Evolutionary conservation across 2,329 filamentous ascomycete genomes (phyloP).

Genomic region (Akanthomyces dipterigenus): DNA sequence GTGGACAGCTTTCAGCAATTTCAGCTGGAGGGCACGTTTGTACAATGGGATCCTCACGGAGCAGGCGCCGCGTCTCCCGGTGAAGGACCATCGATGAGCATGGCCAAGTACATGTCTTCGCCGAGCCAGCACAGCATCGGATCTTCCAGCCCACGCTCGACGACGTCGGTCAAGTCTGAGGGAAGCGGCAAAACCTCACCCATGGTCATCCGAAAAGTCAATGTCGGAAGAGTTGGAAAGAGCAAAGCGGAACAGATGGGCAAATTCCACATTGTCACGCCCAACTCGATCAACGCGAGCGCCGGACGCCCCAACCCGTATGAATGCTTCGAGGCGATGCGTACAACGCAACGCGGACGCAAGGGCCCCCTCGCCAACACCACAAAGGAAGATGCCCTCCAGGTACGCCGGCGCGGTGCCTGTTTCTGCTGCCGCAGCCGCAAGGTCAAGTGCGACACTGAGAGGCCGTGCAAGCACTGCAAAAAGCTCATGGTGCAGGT

Average conservation of each 20-base stretch:
- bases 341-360: constrained; percentile 46
- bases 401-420: constrained; percentile 47
- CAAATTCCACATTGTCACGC: constrained; percentile 51
- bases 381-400: constrained; percentile 48
- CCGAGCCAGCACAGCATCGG: constrained; percentile 21
- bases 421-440: constrained; percentile 55
- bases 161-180: constrained; percentile 22
- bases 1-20: background rate
- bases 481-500: constrained; percentile 42
- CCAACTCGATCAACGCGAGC: constrained; percentile 45
- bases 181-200: constrained; percentile 19
- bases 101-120: constrained; percentile 23
- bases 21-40: constrained; percentile 5
- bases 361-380: constrained; percentile 49
- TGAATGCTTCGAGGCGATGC: constrained; percentile 48
- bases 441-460: constrained; percentile 52
- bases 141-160: constrained; percentile 25
- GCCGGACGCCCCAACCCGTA: constrained; percentile 44
- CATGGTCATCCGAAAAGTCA: constrained; percentile 35
- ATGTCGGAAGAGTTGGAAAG: constrained; percentile 39
- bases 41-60: background rate
- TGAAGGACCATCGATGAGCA: background rate
- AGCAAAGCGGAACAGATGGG: constrained; percentile 31
- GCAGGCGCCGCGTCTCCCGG: background rate
- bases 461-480: constrained; percentile 51